phyloP scores from a whole-genome alignment of 2,329 filamentous ascomycete genomes.

The Hypomyces perniciosus region DNA sequence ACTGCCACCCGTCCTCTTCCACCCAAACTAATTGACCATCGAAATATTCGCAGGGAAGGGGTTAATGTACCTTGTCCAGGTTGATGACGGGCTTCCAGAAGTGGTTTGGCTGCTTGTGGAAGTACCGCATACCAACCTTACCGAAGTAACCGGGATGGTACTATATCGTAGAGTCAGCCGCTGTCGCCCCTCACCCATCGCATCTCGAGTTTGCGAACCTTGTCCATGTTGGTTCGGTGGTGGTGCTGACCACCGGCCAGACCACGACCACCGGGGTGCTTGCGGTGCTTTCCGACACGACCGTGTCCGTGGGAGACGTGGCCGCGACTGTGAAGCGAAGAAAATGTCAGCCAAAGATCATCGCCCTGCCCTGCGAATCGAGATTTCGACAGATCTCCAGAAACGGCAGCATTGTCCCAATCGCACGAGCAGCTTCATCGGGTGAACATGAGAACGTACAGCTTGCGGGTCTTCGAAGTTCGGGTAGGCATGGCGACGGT shows the following conservation, averaged over 20 bases:
- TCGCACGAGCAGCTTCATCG: slow-evolving; percentile 11
- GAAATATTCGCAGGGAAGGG: slow-evolving; percentile 13
- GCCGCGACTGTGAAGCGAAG: slow-evolving; percentile 63
- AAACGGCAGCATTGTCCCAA: slow-evolving; percentile 9
- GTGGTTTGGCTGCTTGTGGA: slow-evolving; percentile 93
- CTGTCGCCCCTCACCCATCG: slow-evolving; percentile 6
- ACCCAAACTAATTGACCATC: background rate
- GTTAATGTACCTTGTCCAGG: slow-evolving; percentile 76
- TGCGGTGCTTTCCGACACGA: slow-evolving; percentile 98
- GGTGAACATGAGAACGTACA: slow-evolving; percentile 47
- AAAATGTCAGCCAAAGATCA: slow-evolving; percentile 13
- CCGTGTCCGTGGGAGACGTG: slow-evolving; percentile 98
- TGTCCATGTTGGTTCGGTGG: slow-evolving; percentile 54
- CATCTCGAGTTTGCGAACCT: slow-evolving; percentile 58
- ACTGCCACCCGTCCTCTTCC: background rate
- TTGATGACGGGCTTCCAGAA: slow-evolving; percentile 99
- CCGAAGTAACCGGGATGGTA: slow-evolving; percentile 99
- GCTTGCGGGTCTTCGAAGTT: slow-evolving; percentile 71
- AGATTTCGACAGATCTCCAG: slow-evolving; percentile 8
- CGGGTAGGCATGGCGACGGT: slow-evolving; percentile 65
- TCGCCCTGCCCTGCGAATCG: slow-evolving; percentile 6
- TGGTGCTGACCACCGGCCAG: slow-evolving; percentile 99
- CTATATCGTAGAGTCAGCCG: slow-evolving; percentile 41
- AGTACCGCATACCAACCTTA: slow-evolving; percentile 93
- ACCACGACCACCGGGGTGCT: slow-evolving; percentile 78